These are phyloP conservation scores for Cordyceps militaris DNA, from an alignment of 2,329 filamentous ascomycete species.

Conservation along the genomic window DNA sequence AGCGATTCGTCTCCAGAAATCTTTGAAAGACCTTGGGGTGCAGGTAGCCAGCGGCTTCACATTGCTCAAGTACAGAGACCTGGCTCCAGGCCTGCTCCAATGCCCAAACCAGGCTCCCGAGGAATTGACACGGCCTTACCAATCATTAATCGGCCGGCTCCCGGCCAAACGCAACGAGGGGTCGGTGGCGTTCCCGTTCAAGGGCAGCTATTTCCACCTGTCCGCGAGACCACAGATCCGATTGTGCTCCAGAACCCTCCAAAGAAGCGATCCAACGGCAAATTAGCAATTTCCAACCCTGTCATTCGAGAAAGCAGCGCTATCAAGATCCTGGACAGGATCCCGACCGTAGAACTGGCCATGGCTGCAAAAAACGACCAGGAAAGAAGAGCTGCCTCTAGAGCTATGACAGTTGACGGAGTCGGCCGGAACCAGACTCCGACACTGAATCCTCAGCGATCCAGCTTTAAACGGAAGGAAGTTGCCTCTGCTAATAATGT, in stretches of 20 bases:
- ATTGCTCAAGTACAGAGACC: background rate
- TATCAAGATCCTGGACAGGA: slow-evolving; percentile 36
- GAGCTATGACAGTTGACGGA: background rate
- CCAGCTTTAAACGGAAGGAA: slow-evolving; percentile 30
- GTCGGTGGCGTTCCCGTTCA: slow-evolving; percentile 33
- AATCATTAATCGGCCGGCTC: slow-evolving; percentile 30
- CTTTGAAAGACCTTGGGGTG: background rate
- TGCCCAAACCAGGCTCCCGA: background rate
- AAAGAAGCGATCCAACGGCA: slow-evolving; percentile 28
- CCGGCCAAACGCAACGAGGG: slow-evolving; percentile 28
- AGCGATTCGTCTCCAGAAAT: background rate
- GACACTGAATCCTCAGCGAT: background rate
- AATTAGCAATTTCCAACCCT: slow-evolving; percentile 43
- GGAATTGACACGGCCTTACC: slow-evolving; percentile 24
- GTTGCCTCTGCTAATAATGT: slow-evolving; percentile 16
- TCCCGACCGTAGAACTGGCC: slow-evolving; percentile 42
- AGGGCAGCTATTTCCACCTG: slow-evolving; percentile 36
- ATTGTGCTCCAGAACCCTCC: slow-evolving; percentile 15
- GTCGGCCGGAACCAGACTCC: background rate
- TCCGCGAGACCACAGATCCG: slow-evolving; percentile 25
- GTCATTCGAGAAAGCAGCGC: slow-evolving; percentile 31
- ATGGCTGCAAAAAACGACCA: slow-evolving; percentile 41
- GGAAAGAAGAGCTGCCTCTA: slow-evolving; percentile 23
- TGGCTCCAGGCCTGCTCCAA: background rate
- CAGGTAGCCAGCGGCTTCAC: background rate